Percentiles rank a stretch among this genome's conserved stretches.
phyloP scores from a whole-genome alignment of 2,329 filamentous ascomycete genomes.

The Apiospora phragmitis region DNA sequence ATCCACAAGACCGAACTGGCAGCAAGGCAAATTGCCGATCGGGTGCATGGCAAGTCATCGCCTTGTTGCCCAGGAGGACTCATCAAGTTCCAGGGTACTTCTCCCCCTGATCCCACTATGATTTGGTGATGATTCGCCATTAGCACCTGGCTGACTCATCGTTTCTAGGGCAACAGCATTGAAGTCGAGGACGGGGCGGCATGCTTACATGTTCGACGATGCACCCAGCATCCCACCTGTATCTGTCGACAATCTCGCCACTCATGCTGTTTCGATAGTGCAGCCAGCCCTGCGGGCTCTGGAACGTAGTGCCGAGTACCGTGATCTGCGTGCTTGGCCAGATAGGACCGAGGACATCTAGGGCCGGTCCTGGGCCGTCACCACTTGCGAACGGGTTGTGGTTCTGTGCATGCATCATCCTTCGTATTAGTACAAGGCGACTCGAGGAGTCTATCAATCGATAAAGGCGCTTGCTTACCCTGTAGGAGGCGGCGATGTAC shows the following conservation, averaged over 20 bases:
- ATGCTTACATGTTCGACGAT: conserved; percentile 27
- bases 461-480: background rate
- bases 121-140: conserved; percentile 8
- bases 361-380: conserved; percentile 22
- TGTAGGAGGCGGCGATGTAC: conserved; percentile 23
- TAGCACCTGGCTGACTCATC: background rate
- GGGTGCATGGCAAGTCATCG: background rate
- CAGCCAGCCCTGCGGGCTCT: conserved; percentile 20
- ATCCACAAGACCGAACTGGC: background rate
- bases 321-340: conserved; percentile 20
- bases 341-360: conserved; percentile 19
- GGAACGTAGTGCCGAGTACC: conserved; percentile 17
- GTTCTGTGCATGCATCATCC: conserved; percentile 16
- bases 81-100: conserved; percentile 13
- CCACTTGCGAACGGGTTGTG: conserved; percentile 21
- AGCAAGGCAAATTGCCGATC: background rate
- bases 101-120: conserved; percentile 20
- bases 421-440: background rate
- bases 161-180: background rate
- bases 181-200: background rate
- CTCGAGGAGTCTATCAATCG: too few relatives aligned
- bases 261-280: conserved; percentile 18
- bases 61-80: conserved; percentile 9
- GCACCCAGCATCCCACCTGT: conserved; percentile 24
- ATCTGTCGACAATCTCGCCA: conserved; percentile 23